Evolutionary conservation across 805 yeast species (phyloP).

Genomic region (Brettanomyces anomalus): DNA sequence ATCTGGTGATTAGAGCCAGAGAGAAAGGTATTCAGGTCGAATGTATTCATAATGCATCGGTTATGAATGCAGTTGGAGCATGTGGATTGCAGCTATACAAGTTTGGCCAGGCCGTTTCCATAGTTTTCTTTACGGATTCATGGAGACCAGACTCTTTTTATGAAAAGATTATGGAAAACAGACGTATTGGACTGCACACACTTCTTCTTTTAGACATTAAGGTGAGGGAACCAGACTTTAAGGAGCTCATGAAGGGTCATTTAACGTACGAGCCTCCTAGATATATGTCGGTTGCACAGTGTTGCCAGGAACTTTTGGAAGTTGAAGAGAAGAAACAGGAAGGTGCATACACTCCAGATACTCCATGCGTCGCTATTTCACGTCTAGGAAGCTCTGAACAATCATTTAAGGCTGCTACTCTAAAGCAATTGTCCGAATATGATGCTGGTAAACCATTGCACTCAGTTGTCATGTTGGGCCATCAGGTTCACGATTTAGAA

Average conservation of each 20-base stretch:
- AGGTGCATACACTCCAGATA: slow-evolving; percentile 70
- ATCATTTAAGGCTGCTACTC: slow-evolving; percentile 74
- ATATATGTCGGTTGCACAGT: slow-evolving; percentile 87
- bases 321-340: slow-evolving; percentile 73
- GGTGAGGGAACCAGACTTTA: slow-evolving; percentile 93
- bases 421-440: slow-evolving; percentile 65
- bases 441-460: slow-evolving; percentile 95
- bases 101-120: slow-evolving; percentile 95
- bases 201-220: slow-evolving; percentile 82
- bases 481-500: slow-evolving; percentile 91
- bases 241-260: slow-evolving; percentile 89
- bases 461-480: slow-evolving; percentile 81
- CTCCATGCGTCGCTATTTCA: slow-evolving; percentile 92
- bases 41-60: slow-evolving; percentile 89
- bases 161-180: slow-evolving; percentile 78
- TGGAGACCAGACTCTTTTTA: slow-evolving; percentile 98
- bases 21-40: slow-evolving; percentile 73
- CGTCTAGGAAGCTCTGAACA: slow-evolving; percentile 86
- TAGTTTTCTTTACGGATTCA: slow-evolving; percentile 88
- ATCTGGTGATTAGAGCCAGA: slow-evolving; percentile 83
- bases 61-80: slow-evolving; percentile 97
- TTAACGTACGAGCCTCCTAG: slow-evolving; percentile 93
- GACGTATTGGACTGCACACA: slow-evolving; percentile 88
- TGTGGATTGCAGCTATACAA: slow-evolving; percentile 93
- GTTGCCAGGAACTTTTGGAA: slow-evolving; percentile 81